A percentile compares a stretch with the other conserved stretches of the same genome.
Conservation (phyloP, 805 yeast genomes). For the Candida hispaniensis region DNA sequence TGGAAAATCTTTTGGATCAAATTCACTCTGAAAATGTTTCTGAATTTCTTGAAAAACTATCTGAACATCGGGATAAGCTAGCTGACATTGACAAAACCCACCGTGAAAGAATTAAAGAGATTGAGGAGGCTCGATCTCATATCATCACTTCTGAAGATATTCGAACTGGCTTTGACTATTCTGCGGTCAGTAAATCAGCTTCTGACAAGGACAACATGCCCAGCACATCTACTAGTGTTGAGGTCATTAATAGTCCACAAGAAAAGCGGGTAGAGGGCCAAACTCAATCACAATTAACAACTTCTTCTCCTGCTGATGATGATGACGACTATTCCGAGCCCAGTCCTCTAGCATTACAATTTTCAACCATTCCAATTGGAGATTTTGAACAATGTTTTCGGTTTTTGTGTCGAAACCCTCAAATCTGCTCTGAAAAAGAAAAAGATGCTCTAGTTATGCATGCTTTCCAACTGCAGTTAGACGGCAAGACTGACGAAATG, state of each 20-base stretch:
- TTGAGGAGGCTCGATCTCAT: slow-evolving; percentile 57
- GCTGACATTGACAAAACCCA: slow-evolving; percentile 55
- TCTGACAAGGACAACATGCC: neutral
- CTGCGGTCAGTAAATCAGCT: neutral
- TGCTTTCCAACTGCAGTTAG: slow-evolving; percentile 75
- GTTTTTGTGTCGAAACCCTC: slow-evolving; percentile 44
- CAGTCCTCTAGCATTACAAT: slow-evolving; percentile 53
- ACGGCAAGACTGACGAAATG: slow-evolving; percentile 44
- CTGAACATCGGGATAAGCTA: slow-evolving; percentile 60
- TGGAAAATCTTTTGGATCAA: slow-evolving; percentile 78
- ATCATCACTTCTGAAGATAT: slow-evolving; percentile 86
- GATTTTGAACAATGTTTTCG: slow-evolving; percentile 42
- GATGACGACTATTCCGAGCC: slow-evolving; percentile 28
- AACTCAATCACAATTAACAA: slow-evolving; percentile 1
- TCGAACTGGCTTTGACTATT: slow-evolving; percentile 72
- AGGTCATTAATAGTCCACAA: too few species aligned
- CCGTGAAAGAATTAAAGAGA: slow-evolving; percentile 50
- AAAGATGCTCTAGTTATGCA: slow-evolving; percentile 89
- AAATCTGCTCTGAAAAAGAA: slow-evolving; percentile 69
- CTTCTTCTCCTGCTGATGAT: slow-evolving; percentile 14
- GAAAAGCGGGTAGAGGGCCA: neutral
- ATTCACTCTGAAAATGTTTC: slow-evolving; percentile 46
- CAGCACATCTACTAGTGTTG: neutral
- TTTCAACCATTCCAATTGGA: slow-evolving; percentile 44
- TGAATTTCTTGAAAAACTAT: slow-evolving; percentile 30